Evolutionary conservation across 495 filamentous ascomycete species (phyloP), one percentile per base, ranked within the genome.

Genomic region (Staphylotrichum tortipilum): DNA sequence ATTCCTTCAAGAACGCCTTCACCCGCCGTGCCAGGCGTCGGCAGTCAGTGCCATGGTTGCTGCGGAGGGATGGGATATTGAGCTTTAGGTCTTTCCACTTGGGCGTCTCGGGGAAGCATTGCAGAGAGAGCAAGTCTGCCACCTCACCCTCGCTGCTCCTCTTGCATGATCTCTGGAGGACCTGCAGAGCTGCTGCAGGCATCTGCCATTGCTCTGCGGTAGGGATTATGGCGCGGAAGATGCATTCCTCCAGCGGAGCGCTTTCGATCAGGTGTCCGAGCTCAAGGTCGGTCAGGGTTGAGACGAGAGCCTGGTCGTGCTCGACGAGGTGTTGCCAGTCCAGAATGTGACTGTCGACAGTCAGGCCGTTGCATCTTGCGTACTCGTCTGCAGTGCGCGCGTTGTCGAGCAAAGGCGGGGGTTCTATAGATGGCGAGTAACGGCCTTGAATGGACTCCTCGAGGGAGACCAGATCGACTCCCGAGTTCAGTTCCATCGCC

Each of bases 1-100:
- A 47, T 3, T 57, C 47, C 21, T 69, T 52, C 19, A 45, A 54
- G 26, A 60, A 65, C 11, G 59, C 52, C 21, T 56, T 49, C 6
- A 76, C 53, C 37, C 58, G 52, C 23, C 59, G 59, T 4, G 56
- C 55, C 26, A 74, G 58, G 19, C 64, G 53, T 24, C 57, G 57
- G 30, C 68, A 65, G 47, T 81, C 75, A 9, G 58, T 56, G 4
- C 74, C 72, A 47, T 73, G 66, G 52, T 80, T 74, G 17, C 62
- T 74, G 8, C 55, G 57, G 8, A 85, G 70, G 0, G 77, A 49
- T 0, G 80, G 78, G 1, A 59, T 29, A 14, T 84, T 78, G 2
- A 81, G 12, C 51, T 77, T 81, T 15, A 78, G 38, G 9, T 51
- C 45, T 18, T 56, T 50, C 11, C 58, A 31, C 5, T 53, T 44